phyloP scores from a whole-genome alignment of 1,139 yeast genomes.

The Pichia sp. region DNA sequence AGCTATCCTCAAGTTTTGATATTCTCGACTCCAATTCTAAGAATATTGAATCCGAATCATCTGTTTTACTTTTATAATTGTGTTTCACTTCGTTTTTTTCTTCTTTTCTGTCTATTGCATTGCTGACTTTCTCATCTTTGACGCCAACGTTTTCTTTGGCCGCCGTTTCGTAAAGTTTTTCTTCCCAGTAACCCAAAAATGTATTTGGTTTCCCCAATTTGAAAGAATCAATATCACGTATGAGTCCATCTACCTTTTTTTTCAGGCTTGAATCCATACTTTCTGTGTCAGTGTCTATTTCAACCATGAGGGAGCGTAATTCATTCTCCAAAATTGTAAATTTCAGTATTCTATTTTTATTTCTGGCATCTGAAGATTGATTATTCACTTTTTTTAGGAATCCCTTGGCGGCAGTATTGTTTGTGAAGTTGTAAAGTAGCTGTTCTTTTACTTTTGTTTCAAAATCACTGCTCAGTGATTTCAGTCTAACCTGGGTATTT shows the following conservation, averaged over 20 bases:
- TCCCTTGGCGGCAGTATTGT: not conserved
- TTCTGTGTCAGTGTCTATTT: constrained; percentile 10
- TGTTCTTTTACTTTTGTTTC: constrained; percentile 11
- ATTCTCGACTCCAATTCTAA: constrained; percentile 18
- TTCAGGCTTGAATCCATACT: constrained; percentile 6
- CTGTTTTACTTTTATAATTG: not conserved
- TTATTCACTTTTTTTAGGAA: not conserved
- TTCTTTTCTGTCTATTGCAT: too few relatives aligned
- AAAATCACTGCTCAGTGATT: constrained; percentile 7
- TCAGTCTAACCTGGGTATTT: not conserved
- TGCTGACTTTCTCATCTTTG: not conserved
- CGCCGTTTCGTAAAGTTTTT: not conserved
- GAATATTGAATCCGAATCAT: not conserved
- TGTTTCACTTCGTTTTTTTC: too few relatives aligned
- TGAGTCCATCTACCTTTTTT: constrained; percentile 12
- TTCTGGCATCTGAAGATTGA: not conserved
- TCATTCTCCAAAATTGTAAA: constrained; percentile 21
- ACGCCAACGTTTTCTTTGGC: not conserved
- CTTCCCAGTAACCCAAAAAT: constrained; percentile 19
- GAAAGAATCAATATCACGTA: constrained; percentile 11
- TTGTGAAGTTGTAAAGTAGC: not conserved
- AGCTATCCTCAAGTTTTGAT: constrained; percentile 17
- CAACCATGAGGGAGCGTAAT: constrained; percentile 18
- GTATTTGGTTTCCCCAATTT: constrained; percentile 2
- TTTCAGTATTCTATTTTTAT: constrained; percentile 13